Evolutionary conservation across 164 flowering plant species (phyloP).

Genomic region (Tetrastigma voinierianum): DNA sequence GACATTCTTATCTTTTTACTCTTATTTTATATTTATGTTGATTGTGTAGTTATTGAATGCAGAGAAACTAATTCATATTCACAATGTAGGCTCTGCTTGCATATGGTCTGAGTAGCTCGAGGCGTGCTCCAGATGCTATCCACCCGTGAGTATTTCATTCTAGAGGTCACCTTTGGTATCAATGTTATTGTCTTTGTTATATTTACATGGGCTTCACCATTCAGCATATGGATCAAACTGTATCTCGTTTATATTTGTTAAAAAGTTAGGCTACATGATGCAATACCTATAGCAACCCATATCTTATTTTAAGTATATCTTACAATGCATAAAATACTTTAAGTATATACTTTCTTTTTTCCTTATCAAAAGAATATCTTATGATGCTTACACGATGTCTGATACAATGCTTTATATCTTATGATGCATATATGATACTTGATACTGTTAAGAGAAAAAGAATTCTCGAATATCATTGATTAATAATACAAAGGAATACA

Average conservation of each 20-base stretch:
- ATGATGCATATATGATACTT: too few species aligned
- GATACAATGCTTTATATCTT: too few species aligned
- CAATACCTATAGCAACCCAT: too few species aligned
- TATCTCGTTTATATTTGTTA: background rate
- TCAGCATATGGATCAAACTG: background rate
- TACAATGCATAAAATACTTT: too few species aligned
- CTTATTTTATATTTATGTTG: conserved; percentile 2
- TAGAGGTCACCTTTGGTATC: background rate
- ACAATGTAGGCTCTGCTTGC: conserved; percentile 89
- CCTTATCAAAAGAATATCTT: too few species aligned
- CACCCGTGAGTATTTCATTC: conserved; percentile 78
- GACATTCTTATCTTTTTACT: background rate
- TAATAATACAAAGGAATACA: too few species aligned
- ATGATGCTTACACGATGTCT: too few species aligned
- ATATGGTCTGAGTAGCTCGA: conserved; percentile 94
- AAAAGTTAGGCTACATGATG: too few species aligned
- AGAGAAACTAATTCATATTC: conserved; percentile 30
- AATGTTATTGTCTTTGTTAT: background rate
- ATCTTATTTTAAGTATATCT: too few species aligned
- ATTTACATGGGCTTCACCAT: background rate
- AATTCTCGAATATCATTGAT: too few species aligned
- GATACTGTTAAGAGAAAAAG: too few species aligned
- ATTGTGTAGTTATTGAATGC: conserved; percentile 10
- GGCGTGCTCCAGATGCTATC: conserved; percentile 97
- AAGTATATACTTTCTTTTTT: too few species aligned